A percentile compares a stretch with the other conserved stretches of the same genome.
These are phyloP conservation scores for Pyrrhoderma lamaoense DNA, from an alignment of 1,284 basidiomycete genomes.

Conservation along the genomic window DNA sequence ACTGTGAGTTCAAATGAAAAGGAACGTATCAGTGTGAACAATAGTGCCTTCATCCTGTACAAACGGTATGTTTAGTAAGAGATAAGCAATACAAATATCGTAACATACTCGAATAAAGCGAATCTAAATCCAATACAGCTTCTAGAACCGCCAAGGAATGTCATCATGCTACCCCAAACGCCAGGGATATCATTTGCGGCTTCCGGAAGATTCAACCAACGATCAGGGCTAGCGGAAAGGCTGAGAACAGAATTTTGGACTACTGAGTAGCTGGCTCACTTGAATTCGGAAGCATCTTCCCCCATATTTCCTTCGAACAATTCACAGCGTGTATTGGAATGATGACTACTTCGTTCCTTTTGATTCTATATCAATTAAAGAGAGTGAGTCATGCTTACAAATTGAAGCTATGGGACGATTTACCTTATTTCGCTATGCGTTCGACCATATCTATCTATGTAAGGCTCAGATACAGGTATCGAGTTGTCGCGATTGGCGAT, in stretches of 20 bases:
- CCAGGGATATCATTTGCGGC: conserved; percentile 25
- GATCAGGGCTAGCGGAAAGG: conserved; percentile 24
- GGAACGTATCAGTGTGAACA: conserved; percentile 22
- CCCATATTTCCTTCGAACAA: conserved; percentile 33
- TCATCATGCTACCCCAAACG: conserved; percentile 26
- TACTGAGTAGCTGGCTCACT: conserved; percentile 2
- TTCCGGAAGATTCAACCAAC: conserved; percentile 25
- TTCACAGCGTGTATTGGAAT: conserved; percentile 32
- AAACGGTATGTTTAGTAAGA: not conserved
- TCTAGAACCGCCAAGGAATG: conserved; percentile 27
- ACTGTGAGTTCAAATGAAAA: conserved; percentile 23
- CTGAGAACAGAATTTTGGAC: not conserved
- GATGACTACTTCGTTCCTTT: conserved; percentile 26
- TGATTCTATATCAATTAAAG: conserved; percentile 20
- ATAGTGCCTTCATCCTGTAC: conserved; percentile 24
- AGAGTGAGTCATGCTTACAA: no score
- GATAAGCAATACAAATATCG: not conserved
- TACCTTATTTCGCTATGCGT: conserved; percentile 20
- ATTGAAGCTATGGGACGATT: conserved; percentile 2
- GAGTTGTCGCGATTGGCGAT: conserved; percentile 22
- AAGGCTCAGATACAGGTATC: conserved; percentile 23
- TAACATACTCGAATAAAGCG: conserved; percentile 33
- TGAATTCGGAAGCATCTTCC: conserved; percentile 35
- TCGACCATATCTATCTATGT: conserved; percentile 21
- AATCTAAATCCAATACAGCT: conserved; percentile 37